phyloP scores from a whole-genome alignment of 2,329 filamentous ascomycete species.

The Dichotomopilus funicola region DNA sequence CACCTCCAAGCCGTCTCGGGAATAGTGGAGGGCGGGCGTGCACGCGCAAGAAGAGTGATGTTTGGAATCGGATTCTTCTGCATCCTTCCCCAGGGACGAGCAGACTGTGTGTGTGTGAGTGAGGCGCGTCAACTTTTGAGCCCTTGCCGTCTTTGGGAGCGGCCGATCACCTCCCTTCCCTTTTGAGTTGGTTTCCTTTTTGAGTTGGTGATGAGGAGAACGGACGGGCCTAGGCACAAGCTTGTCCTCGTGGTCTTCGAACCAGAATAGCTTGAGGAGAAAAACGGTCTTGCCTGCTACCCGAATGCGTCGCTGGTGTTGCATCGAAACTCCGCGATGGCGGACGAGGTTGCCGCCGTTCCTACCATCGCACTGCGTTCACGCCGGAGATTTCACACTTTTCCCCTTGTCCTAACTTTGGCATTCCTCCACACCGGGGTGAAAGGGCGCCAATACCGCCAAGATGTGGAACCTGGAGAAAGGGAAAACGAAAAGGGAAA shows the following conservation, averaged over 20 bases:
- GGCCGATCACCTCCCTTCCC: background rate
- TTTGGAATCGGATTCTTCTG: background rate
- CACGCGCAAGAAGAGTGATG: too few relatives aligned
- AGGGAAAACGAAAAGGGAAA: too few relatives aligned
- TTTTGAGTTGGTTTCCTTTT: background rate
- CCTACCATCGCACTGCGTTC: conserved; percentile 3
- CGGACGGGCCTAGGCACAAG: too few relatives aligned
- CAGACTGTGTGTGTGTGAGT: background rate
- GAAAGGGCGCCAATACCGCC: conserved; percentile 3
- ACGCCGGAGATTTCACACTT: conserved; percentile 14
- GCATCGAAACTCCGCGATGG: conserved; percentile 19
- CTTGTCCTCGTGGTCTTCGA: conserved; percentile 5
- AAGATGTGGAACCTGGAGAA: too few relatives aligned
- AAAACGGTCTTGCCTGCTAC: conserved; percentile 12
- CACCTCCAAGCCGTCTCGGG: background rate
- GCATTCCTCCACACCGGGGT: conserved; percentile 5
- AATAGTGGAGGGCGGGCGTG: too few relatives aligned
- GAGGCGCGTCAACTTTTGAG: background rate
- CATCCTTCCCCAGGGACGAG: background rate
- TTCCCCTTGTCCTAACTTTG: conserved; percentile 7
- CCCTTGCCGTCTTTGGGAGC: conserved; percentile 1
- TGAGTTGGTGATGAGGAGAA: too few relatives aligned
- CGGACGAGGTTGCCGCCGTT: conserved; percentile 22
- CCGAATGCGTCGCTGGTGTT: conserved; percentile 18
- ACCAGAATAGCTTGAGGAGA: background rate